Evolutionary conservation across 805 yeast species (phyloP).

Genomic region (Metschnikowia chrysomelidarum): DNA sequence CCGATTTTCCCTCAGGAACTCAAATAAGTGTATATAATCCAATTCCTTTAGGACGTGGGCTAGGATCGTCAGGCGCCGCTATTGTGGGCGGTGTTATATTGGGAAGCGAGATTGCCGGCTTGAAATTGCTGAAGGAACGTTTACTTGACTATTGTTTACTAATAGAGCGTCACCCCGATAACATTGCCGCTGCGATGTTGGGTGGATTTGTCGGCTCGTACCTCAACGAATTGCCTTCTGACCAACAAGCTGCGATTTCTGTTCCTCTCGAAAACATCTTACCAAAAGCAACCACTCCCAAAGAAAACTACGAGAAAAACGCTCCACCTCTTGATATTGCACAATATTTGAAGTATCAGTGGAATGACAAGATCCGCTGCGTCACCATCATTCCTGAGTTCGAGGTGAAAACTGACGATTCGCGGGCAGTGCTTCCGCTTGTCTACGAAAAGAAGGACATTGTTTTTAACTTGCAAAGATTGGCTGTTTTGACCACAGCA

Average conservation of each 20-base stretch:
- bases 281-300: slow-evolving; percentile 69
- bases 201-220: slow-evolving; percentile 98
- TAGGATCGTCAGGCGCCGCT: slow-evolving; percentile 98
- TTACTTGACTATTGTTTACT: slow-evolving; percentile 92
- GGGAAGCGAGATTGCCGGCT: slow-evolving; percentile 79
- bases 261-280: slow-evolving; percentile 84
- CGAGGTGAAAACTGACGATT: slow-evolving; percentile 89
- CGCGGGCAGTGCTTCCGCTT: slow-evolving; percentile 85
- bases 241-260: slow-evolving; percentile 71
- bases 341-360: slow-evolving; percentile 80
- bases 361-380: slow-evolving; percentile 82
- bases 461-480: slow-evolving; percentile 88
- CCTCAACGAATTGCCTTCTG: slow-evolving; percentile 71
- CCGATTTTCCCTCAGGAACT: slow-evolving; percentile 82
- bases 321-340: slow-evolving; percentile 83
- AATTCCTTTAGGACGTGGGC: slow-evolving; percentile 93
- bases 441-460: slow-evolving; percentile 77
- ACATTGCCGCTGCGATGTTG: slow-evolving; percentile 98
- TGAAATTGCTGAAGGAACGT: slow-evolving; percentile 72
- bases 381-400: slow-evolving; percentile 91
- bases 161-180: slow-evolving; percentile 98
- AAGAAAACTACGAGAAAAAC: slow-evolving; percentile 35
- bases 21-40: slow-evolving; percentile 79
- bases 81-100: slow-evolving; percentile 94
- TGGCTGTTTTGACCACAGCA: slow-evolving; percentile 90